Evolutionary conservation across 2,329 filamentous ascomycete species (phyloP).

Genomic region (Xylaria sp.): DNA sequence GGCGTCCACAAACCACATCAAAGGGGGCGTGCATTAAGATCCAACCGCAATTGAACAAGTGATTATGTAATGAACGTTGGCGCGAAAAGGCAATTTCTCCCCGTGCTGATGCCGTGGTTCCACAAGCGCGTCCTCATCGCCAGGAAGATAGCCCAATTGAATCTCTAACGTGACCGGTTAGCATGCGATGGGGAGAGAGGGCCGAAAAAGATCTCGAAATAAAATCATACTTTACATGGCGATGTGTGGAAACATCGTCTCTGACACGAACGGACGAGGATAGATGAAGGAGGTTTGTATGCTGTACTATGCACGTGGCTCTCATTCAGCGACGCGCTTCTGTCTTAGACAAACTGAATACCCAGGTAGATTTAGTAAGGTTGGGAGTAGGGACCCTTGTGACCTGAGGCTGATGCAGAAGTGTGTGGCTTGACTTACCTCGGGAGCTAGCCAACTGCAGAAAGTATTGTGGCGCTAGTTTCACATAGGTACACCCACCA

Average conservation of each 20-base stretch:
- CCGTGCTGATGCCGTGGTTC: slow-evolving; percentile 5
- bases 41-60: neutral
- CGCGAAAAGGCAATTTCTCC: slow-evolving; percentile 1
- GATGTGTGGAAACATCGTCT: slow-evolving; percentile 17
- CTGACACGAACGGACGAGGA: neutral
- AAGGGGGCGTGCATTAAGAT: neutral
- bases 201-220: neutral
- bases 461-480: slow-evolving; percentile 17
- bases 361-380: slow-evolving; percentile 11
- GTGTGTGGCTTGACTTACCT: slow-evolving; percentile 19
- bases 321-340: slow-evolving; percentile 37
- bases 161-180: slow-evolving; percentile 16
- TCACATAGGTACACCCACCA: too few species aligned
- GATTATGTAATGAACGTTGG: neutral
- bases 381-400: slow-evolving; percentile 17
- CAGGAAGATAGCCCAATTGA: slow-evolving; percentile 13
- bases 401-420: slow-evolving; percentile 23
- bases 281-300: neutral
- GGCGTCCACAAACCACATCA: neutral
- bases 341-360: slow-evolving; percentile 25
- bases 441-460: slow-evolving; percentile 11
- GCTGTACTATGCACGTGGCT: slow-evolving; percentile 10
- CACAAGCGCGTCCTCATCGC: slow-evolving; percentile 27
- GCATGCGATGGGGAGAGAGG: neutral
- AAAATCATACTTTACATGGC: slow-evolving; percentile 14